Conservation (phyloP, 2,329 filamentous ascomycete species). For the Colletotrichum eleusines region DNA sequence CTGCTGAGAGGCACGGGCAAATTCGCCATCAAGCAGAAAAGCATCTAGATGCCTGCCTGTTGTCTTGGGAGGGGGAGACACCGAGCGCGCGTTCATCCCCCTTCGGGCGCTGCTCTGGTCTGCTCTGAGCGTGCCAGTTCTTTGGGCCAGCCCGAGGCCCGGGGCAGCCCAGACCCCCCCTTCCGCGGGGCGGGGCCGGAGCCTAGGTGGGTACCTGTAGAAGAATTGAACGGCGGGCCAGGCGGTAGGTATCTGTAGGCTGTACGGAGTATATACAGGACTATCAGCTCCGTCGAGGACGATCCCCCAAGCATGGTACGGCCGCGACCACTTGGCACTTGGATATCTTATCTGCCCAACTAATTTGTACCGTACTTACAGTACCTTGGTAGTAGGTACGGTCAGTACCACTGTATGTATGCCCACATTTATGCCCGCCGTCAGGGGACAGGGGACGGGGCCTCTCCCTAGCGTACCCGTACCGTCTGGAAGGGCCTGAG, state of each 20-base stretch:
- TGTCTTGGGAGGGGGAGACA: slow-evolving; percentile 3
- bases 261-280: too few relatives aligned
- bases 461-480: slow-evolving; percentile 1
- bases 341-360: not conserved
- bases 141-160: slow-evolving; percentile 40
- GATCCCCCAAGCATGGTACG: too few relatives aligned
- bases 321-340: not conserved
- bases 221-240: slow-evolving; percentile 1
- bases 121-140: slow-evolving; percentile 38
- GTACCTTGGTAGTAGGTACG: too few relatives aligned
- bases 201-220: slow-evolving; percentile 15
- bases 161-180: slow-evolving; percentile 46
- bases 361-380: too few relatives aligned
- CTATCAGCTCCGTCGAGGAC: too few relatives aligned
- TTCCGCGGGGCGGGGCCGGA: slow-evolving; percentile 48
- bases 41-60: too few relatives aligned
- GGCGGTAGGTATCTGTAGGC: not conserved
- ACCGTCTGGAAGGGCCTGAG: slow-evolving; percentile 18
- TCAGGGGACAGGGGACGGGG: too few relatives aligned
- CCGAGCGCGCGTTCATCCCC: slow-evolving; percentile 22
- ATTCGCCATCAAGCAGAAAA: not conserved
- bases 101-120: not conserved
- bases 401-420: too few relatives aligned
- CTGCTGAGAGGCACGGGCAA: not conserved
- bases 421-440: too few relatives aligned